Conservation (phyloP, 2,329 filamentous ascomycete genomes). For the Aureobasidium sp. region DNA sequence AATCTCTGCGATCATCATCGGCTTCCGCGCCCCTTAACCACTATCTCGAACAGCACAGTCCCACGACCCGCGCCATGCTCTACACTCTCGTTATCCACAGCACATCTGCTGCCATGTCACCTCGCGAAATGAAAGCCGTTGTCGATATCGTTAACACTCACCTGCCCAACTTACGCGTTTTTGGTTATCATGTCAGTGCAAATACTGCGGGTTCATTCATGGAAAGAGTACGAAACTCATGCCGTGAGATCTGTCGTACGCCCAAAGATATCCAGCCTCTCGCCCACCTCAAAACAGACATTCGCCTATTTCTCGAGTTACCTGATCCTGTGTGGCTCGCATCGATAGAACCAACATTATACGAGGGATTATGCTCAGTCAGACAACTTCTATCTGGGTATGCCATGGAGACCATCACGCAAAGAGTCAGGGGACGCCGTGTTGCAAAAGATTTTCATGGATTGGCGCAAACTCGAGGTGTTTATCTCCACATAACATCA, state of each 20-base stretch:
- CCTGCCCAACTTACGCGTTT: not conserved
- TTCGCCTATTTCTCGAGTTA: not conserved
- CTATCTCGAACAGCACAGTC: not conserved
- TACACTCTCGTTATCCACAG: not conserved
- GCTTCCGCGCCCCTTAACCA: not conserved
- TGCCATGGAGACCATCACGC: not conserved
- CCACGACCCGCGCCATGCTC: not conserved
- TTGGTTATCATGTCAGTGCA: not conserved
- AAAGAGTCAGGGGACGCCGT: not conserved
- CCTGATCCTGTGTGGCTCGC: too few species aligned
- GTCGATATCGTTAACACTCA: not conserved
- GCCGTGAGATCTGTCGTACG: too few species aligned
- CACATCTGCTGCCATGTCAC: not conserved
- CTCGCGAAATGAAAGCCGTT: not conserved
- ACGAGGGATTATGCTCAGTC: fast-evolving
- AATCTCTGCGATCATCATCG: not conserved
- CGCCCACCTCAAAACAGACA: not conserved
- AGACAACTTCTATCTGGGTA: not conserved
- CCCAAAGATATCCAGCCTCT: not conserved
- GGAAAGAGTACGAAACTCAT: too few species aligned
- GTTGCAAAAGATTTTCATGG: not conserved
- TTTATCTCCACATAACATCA: not conserved
- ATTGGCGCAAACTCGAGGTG: not conserved
- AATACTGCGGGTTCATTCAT: not conserved
- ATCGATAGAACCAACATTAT: not conserved